phyloP scores from a whole-genome alignment of 2,329 filamentous ascomycete species.

The Dothidotthia symphoricarpi region DNA sequence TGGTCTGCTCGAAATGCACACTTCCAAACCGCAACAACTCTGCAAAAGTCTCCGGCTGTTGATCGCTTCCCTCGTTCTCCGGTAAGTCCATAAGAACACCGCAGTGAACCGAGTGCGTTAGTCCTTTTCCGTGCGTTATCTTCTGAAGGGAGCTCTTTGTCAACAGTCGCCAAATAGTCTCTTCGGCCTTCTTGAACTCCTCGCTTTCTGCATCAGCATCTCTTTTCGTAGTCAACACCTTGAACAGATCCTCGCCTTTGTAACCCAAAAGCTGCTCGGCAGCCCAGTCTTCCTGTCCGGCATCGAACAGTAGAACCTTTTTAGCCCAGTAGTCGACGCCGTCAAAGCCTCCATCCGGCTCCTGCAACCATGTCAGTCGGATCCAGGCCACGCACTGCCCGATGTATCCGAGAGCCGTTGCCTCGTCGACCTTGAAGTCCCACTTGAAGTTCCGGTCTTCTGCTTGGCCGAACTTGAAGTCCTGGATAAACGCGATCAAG shows the following conservation, averaged over 20 bases:
- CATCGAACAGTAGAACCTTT: conserved; percentile 28
- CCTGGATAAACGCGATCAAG: conserved; percentile 25
- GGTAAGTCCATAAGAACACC: conserved; percentile 33
- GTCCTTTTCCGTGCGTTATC: conserved; percentile 37
- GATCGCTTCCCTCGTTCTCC: conserved; percentile 36
- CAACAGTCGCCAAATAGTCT: conserved; percentile 30
- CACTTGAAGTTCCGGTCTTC: conserved; percentile 25
- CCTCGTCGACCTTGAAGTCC: conserved; percentile 36
- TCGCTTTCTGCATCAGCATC: conserved; percentile 25
- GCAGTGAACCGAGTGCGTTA: conserved; percentile 23
- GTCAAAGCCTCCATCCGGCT: conserved; percentile 33
- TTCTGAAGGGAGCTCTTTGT: conserved; percentile 38
- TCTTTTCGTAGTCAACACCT: conserved; percentile 23
- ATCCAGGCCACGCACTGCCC: conserved; percentile 44
- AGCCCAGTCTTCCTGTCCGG: conserved; percentile 23
- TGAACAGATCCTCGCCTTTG: conserved; percentile 23
- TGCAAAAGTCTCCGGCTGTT: conserved; percentile 36
- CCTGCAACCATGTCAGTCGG: conserved; percentile 32
- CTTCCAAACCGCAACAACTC: conserved; percentile 40
- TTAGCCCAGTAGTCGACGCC: conserved; percentile 31
- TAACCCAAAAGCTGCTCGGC: conserved; percentile 29
- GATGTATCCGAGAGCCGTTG: conserved; percentile 42
- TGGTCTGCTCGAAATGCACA: conserved; percentile 37
- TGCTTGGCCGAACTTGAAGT: conserved; percentile 22
- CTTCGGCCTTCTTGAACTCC: conserved; percentile 30